phyloP scores from a whole-genome alignment of 768 basidiomycete genomes.

The Naematelia aurantialba region DNA sequence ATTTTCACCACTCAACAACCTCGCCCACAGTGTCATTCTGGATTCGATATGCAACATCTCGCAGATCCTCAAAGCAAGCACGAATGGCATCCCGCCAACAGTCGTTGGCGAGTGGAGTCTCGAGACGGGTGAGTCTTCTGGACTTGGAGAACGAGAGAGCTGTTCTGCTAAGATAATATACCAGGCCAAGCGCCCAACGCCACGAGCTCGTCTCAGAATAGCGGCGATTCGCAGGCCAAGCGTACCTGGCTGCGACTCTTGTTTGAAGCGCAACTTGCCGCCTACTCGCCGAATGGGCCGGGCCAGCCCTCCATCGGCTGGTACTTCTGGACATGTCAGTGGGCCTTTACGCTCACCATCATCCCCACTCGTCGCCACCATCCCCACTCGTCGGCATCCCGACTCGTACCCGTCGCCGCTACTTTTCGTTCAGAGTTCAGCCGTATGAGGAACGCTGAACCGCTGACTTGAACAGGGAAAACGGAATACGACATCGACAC shows the following conservation, averaged over 20 bases:
- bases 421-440: background rate
- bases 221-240: conserved; percentile 26
- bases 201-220: conserved; percentile 21
- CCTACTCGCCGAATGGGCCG: conserved; percentile 34
- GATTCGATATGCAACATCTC: conserved; percentile 45
- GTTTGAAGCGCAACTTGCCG: conserved; percentile 47
- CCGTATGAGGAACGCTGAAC: no score
- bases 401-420: background rate
- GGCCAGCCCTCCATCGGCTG: conserved; percentile 39
- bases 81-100: conserved; percentile 10
- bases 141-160: background rate
- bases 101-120: conserved; percentile 50
- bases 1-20: conserved; percentile 40
- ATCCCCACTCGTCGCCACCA: no score
- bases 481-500: conserved; percentile 45
- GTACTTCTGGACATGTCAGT: conserved; percentile 49
- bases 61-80: conserved; percentile 21
- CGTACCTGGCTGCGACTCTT: conserved; percentile 47
- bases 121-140: conserved; percentile 33
- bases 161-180: background rate
- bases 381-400: conserved; percentile 1
- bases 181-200: conserved; percentile 23
- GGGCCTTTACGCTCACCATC: background rate
- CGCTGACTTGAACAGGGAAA: conserved; percentile 30
- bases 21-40: conserved; percentile 40